Conservation (phyloP, 176 grass and related monocot species). For the Zea mays region DNA sequence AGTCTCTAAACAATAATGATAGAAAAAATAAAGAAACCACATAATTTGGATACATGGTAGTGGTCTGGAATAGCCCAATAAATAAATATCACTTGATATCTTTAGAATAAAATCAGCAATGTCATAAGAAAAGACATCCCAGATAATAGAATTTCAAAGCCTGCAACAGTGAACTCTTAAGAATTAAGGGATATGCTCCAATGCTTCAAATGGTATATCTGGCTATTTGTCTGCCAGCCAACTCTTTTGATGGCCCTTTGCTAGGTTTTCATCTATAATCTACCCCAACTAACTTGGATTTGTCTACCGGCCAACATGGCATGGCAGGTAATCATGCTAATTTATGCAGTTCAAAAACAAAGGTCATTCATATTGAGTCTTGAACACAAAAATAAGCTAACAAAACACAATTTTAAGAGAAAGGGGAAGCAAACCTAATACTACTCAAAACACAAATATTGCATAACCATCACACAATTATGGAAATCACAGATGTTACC, state of each 20-base stretch:
- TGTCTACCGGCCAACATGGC: conserved; percentile 6
- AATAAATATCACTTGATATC: background rate
- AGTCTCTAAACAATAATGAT: background rate
- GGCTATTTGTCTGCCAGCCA: background rate
- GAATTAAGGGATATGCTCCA: background rate
- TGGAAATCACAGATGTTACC: conserved; percentile 31
- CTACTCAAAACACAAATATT: background rate
- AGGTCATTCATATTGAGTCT: background rate
- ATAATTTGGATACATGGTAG: conserved; percentile 1
- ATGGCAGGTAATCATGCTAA: conserved; percentile 19
- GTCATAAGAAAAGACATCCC: background rate
- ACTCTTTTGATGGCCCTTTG: background rate
- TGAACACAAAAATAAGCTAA: conserved; percentile 1
- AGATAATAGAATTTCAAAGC: background rate
- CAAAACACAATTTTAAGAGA: background rate
- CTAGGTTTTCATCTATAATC: background rate
- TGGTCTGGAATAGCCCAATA: conserved; percentile 1
- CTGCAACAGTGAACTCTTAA: background rate
- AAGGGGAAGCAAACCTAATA: background rate
- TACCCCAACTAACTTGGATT: background rate
- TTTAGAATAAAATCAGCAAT: background rate
- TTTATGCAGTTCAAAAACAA: conserved; percentile 9
- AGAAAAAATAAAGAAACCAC: conserved; percentile 3
- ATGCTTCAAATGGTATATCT: conserved; percentile 4
- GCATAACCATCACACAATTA: background rate